Percentiles rank a stretch among this genome's conserved stretches.
phyloP scores from a whole-genome alignment of 441 rosid species.

The Macaranga tanarius region DNA sequence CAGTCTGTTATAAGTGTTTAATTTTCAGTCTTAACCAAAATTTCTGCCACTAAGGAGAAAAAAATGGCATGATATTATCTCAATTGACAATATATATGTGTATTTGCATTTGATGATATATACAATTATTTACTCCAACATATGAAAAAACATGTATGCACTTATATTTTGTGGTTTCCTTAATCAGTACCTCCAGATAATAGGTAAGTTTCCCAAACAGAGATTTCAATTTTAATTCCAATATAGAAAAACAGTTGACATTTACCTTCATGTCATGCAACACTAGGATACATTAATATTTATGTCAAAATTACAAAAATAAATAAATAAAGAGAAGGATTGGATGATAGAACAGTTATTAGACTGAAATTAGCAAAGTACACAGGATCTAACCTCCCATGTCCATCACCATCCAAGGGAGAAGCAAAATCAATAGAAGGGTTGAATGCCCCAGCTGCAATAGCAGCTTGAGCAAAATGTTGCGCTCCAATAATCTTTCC shows the following conservation, averaged over 20 bases:
- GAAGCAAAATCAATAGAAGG: slow-evolving; percentile 88
- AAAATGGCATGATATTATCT: background rate
- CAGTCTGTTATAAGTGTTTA: background rate
- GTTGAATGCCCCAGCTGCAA: slow-evolving; percentile 89
- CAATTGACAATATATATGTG: background rate
- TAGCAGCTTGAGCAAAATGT: slow-evolving; percentile 94
- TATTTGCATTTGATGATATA: background rate
- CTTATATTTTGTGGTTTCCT: background rate
- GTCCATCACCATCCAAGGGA: slow-evolving; percentile 99
- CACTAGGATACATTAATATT: background rate
- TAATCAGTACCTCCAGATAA: slow-evolving; percentile 1
- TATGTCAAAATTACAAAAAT: background rate
- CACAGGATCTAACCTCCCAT: slow-evolving; percentile 71
- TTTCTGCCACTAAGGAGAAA: background rate
- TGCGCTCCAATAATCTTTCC: slow-evolving; percentile 99
- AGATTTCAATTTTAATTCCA: background rate
- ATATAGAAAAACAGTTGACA: background rate
- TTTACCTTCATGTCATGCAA: background rate
- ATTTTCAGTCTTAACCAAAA: background rate
- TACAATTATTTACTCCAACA: background rate
- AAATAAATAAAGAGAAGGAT: background rate
- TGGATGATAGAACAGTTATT: slow-evolving; percentile 9
- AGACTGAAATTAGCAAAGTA: slow-evolving; percentile 6
- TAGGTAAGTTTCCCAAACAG: background rate
- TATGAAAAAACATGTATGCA: background rate